phyloP scores from a whole-genome alignment of 306 rosid genomes.

The peach (Prunus persica) region DNA sequence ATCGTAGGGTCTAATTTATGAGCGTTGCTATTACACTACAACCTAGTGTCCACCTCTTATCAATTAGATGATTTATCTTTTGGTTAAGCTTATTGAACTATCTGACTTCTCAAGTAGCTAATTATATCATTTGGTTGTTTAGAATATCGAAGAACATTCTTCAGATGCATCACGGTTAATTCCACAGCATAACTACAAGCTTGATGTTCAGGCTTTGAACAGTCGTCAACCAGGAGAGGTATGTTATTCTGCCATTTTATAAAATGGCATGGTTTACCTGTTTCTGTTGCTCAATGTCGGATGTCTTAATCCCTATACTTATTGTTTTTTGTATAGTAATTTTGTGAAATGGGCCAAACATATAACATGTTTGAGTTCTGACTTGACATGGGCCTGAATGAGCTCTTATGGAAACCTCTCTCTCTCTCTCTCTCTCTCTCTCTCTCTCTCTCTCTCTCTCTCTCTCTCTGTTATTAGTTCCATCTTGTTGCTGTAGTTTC shows the following conservation, averaged over 20 bases:
- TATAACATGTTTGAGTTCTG: not conserved
- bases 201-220: conserved; percentile 88
- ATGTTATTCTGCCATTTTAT: conserved; percentile 25
- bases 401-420: not conserved
- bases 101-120: conserved; percentile 16
- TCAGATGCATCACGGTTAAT: conserved; percentile 78
- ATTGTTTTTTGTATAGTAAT: not conserved
- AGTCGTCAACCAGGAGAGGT: conserved; percentile 95
- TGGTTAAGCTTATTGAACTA: not conserved
- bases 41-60: not conserved
- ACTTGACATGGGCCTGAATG: not conserved
- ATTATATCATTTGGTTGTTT: conserved; percentile 33
- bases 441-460: too few relatives aligned
- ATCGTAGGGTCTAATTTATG: conserved; percentile 20
- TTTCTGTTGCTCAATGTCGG: conserved; percentile 6
- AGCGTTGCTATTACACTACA: not conserved
- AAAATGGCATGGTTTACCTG: not conserved
- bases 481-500: not conserved
- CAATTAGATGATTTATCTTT: not conserved
- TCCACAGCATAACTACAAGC: conserved; percentile 98
- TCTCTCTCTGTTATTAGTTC: not conserved
- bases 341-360: not conserved
- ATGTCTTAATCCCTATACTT: not conserved
- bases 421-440: not conserved
- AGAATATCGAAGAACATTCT: conserved; percentile 82